These are phyloP conservation scores for Coemansia aciculifera DNA, from an alignment of 192 early-diverging fungal genomes.

Conservation along the genomic window DNA sequence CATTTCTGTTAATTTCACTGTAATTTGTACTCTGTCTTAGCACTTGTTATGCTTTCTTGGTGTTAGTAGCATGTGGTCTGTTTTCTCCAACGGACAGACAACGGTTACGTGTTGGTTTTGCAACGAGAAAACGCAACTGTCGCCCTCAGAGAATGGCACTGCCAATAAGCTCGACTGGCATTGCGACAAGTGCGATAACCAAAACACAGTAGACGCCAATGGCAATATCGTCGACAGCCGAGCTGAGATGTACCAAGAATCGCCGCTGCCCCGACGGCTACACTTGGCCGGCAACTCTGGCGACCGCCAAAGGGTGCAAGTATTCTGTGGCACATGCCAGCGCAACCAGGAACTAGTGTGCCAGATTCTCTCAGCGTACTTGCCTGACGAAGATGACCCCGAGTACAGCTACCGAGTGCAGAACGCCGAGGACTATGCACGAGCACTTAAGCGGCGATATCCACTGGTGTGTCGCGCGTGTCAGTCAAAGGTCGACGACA, in stretches of 20 bases:
- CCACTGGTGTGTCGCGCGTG: slow-evolving; percentile 41
- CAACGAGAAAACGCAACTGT: slow-evolving; percentile 29
- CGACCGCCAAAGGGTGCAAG: background rate
- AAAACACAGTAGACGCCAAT: slow-evolving; percentile 35
- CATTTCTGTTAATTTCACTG: slow-evolving; percentile 4
- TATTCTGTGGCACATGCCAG: slow-evolving; percentile 44
- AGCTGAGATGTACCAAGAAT: slow-evolving; percentile 39
- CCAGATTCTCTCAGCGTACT: slow-evolving; percentile 37
- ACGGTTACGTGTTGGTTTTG: slow-evolving; percentile 49
- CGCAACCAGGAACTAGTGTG: slow-evolving; percentile 50
- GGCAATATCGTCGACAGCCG: slow-evolving; percentile 38
- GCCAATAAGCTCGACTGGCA: slow-evolving; percentile 32
- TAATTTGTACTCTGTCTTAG: background rate
- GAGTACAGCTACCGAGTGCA: slow-evolving; percentile 18
- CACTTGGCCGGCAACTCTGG: background rate
- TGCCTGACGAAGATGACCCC: slow-evolving; percentile 40
- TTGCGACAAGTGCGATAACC: slow-evolving; percentile 39
- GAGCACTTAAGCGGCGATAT: slow-evolving; percentile 30
- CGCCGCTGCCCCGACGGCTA: slow-evolving; percentile 4
- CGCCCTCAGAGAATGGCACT: background rate
- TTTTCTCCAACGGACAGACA: slow-evolving; percentile 19
- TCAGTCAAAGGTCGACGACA: slow-evolving; percentile 35
- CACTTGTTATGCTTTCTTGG: slow-evolving; percentile 8
- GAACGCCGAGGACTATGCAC: slow-evolving; percentile 33
- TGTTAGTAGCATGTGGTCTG: slow-evolving; percentile 35